These are phyloP conservation scores for Gracilariopsis chorda DNA, from an alignment of 23 red algal species.

Conservation along the genomic window DNA sequence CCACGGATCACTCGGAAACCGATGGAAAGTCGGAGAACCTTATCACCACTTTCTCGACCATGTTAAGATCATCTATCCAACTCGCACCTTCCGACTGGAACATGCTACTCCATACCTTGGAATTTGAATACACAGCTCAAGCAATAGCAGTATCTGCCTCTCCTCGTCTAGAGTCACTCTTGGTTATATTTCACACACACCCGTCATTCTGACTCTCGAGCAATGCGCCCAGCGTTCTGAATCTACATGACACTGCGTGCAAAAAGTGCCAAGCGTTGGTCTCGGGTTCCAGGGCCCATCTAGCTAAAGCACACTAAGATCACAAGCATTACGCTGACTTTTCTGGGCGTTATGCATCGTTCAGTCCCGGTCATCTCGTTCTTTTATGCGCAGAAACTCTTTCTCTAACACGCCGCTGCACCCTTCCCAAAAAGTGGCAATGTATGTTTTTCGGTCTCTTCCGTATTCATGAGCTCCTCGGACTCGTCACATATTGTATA, in stretches of 20 bases:
- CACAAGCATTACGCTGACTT: not conserved
- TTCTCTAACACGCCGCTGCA: not conserved
- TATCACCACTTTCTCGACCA: not conserved
- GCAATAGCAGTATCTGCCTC: not conserved
- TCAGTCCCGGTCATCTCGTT: not conserved
- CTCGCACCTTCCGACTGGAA: not conserved
- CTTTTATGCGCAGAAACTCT: not conserved
- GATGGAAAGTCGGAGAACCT: not conserved
- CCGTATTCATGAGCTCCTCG: not conserved
- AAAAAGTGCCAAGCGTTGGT: not conserved
- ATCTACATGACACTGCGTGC: not conserved
- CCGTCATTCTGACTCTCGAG: not conserved
- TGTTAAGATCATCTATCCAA: not conserved
- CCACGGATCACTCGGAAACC: constrained; percentile 3
- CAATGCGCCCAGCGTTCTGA: not conserved
- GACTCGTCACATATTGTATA: not conserved
- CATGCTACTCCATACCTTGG: not conserved
- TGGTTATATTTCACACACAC: not conserved
- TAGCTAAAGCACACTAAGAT: not conserved
- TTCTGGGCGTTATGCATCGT: not conserved
- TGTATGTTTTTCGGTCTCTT: not conserved
- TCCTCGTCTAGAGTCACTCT: not conserved
- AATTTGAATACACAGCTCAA: not conserved
- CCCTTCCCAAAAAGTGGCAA: not conserved
- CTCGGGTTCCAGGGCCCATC: not conserved